Evolutionary conservation across 371 early-diverging fungal genomes (phyloP), one percentile per base, ranked within the genome.

Genomic region (Mortierella sp.): DNA sequence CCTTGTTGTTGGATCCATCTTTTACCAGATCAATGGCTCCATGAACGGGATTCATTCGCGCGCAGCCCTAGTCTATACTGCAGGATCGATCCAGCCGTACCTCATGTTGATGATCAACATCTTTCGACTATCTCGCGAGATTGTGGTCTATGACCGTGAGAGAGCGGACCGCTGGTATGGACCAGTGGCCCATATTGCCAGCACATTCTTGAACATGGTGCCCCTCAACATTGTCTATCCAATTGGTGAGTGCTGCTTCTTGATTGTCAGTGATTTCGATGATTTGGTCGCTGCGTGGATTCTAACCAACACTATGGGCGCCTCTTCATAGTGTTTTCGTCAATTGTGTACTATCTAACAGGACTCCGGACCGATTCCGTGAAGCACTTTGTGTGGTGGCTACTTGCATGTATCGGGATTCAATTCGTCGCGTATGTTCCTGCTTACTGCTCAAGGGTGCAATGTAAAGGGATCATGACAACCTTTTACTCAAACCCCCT

Each of bases 351-450:
- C 16, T 61, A 28, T 9, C 49, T 52, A 24, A 1, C 41, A 12
- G 68, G 68, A 9, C 31, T 68, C 10, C 68, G 62, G 16, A 56
- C 61, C 2, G 61, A 61, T 44, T 37, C 47, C 0, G n/a, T 34
- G 2, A 25, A 44, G 19, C 49, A 59, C 43, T 4, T 64, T 14
- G 49, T 43, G 22, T 44, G 50, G 57, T 57, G 34, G 4, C 14
- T 41, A 12, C 34, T 51, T 1, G 14, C 28, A 13, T 44, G 31
- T n/a, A 57, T 64, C 29, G 27, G 22, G 31, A 12, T 64, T 8
- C 64, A 57, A 10, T 44, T 49, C 16, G 51, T 52, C 0, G 39
- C 37, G 64, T 64, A 57, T 34, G 50, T 22, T 9, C 8, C 19
- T 56, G 3, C 24, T 41, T 21, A 25, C 21, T 13, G n/a, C 43